phyloP scores from a whole-genome alignment of 768 basidiomycete genomes.

The Mycena venus region DNA sequence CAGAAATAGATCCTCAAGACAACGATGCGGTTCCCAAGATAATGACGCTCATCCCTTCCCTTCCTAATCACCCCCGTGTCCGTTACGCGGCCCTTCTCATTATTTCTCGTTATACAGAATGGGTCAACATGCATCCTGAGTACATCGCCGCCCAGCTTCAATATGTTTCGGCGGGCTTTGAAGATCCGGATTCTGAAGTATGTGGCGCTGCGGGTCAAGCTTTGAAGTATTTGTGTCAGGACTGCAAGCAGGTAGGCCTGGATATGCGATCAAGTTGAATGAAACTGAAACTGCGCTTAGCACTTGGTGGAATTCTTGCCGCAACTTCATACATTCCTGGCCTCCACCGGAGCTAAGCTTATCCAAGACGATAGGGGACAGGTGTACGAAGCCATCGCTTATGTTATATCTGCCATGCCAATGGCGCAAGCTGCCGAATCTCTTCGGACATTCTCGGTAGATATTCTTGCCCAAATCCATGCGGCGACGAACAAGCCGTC shows the following conservation, averaged over 20 bases:
- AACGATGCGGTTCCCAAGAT: constrained; percentile 93
- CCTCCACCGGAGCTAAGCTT: constrained; percentile 82
- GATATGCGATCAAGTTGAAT: not conserved
- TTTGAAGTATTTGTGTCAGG: constrained; percentile 95
- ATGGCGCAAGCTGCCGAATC: constrained; percentile 90
- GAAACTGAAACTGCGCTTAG: constrained; percentile 49
- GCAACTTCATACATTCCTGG: constrained; percentile 90
- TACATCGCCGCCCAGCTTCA: constrained; percentile 89
- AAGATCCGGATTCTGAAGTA: constrained; percentile 84
- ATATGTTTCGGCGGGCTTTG: constrained; percentile 94
- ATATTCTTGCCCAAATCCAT: constrained; percentile 86
- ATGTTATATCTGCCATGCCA: constrained; percentile 95
- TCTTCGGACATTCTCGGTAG: constrained; percentile 87
- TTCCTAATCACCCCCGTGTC: constrained; percentile 91
- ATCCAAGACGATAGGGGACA: constrained; percentile 90
- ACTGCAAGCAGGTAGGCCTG: constrained; percentile 86
- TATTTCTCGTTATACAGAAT: constrained; percentile 95
- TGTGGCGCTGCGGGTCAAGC: constrained; percentile 96
- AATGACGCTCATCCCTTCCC: constrained; percentile 92
- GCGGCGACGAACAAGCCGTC: constrained; percentile 66
- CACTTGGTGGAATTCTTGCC: constrained; percentile 94
- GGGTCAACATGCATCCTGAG: constrained; percentile 91
- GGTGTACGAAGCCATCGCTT: constrained; percentile 95
- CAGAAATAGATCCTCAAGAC: constrained; percentile 88
- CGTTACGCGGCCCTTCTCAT: constrained; percentile 97